Evolutionary conservation across 164 flowering plant genomes (phyloP).

Genomic region (Hamamelis virginiana): DNA sequence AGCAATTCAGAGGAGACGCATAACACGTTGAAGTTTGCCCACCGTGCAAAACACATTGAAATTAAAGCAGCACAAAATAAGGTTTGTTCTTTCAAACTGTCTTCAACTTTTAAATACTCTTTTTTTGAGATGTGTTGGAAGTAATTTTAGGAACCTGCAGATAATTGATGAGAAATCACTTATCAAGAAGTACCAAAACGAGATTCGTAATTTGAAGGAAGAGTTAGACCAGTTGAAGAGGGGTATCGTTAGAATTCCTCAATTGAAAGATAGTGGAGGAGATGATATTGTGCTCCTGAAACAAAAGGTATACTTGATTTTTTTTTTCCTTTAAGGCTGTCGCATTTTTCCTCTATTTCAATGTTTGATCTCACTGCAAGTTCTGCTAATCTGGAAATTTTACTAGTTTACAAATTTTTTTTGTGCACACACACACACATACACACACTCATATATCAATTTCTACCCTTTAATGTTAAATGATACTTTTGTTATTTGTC

Average conservation of each 20-base stretch:
- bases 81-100: constrained; percentile 32
- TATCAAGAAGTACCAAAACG: constrained; percentile 93
- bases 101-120: constrained; percentile 1
- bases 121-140: constrained; percentile 9
- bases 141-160: constrained; percentile 41
- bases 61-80: constrained; percentile 96
- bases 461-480: not conserved
- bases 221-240: constrained; percentile 81
- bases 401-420: not conserved
- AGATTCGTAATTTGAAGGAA: constrained; percentile 83
- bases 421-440: too few relatives aligned
- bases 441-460: not conserved
- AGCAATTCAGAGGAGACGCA: constrained; percentile 96
- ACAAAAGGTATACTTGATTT: constrained; percentile 68
- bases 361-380: not conserved
- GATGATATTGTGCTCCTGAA: constrained; percentile 74
- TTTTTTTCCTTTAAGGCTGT: not conserved
- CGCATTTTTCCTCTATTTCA: not conserved
- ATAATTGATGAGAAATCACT: constrained; percentile 97
- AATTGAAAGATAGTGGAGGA: constrained; percentile 49
- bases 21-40: constrained; percentile 97
- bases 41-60: constrained; percentile 95
- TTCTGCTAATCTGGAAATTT: not conserved
- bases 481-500: not conserved
- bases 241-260: constrained; percentile 67